phyloP scores from a whole-genome alignment of 1,139 yeast genomes.

The Scheffersomyces quercinus region DNA sequence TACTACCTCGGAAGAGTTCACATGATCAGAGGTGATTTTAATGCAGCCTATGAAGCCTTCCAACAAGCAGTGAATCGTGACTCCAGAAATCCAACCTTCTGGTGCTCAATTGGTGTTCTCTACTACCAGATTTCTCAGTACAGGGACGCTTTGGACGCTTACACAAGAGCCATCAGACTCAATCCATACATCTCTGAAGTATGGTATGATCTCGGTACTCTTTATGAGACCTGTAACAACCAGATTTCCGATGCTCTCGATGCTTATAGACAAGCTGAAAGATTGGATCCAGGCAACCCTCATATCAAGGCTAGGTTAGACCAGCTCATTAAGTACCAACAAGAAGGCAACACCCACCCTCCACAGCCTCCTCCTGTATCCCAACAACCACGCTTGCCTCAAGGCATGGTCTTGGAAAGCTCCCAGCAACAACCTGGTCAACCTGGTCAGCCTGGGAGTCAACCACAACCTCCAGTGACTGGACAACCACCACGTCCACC shows the following conservation, averaged over 20 bases:
- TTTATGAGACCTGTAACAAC: conserved; percentile 95
- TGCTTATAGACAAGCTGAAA: conserved; percentile 94
- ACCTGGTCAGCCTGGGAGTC: conserved; percentile 8
- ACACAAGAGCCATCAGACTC: conserved; percentile 91
- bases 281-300: conserved; percentile 90
- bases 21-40: conserved; percentile 93
- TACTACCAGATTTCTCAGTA: conserved; percentile 95
- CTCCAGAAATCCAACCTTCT: conserved; percentile 93
- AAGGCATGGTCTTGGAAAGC: conserved; percentile 58
- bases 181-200: conserved; percentile 96
- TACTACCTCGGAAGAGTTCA: conserved; percentile 94
- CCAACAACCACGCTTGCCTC: conserved; percentile 59
- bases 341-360: conserved; percentile 67
- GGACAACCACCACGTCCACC: conserved; percentile 22
- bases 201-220: conserved; percentile 97
- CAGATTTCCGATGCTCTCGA: conserved; percentile 93
- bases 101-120: conserved; percentile 98
- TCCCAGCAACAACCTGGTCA: conserved; percentile 28
- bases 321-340: conserved; percentile 74
- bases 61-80: conserved; percentile 98
- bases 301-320: conserved; percentile 92
- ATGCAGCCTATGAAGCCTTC: conserved; percentile 96
- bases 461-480: conserved; percentile 23
- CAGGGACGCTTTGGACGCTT: conserved; percentile 95
- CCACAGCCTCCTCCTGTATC: conserved; percentile 70